Percentiles rank a stretch among this genome's conserved stretches.
These are phyloP conservation scores for Wickerhamiella siamensis DNA, from an alignment of 805 yeast genomes.

Conservation along the genomic window DNA sequence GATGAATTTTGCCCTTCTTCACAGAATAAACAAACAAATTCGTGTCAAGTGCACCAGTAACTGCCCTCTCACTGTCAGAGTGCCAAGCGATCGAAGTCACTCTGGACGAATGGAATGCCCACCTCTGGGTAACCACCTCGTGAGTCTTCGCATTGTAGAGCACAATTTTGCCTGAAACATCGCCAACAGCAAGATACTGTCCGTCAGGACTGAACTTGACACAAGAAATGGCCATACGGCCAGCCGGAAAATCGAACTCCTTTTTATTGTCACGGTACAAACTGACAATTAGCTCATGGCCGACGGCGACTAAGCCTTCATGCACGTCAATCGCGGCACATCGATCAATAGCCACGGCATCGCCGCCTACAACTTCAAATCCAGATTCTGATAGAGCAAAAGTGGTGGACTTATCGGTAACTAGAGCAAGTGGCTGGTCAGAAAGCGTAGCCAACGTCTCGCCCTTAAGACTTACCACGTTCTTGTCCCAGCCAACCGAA, in stretches of 20 bases:
- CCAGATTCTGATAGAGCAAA: conserved; percentile 25
- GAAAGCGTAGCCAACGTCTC: conserved; percentile 25
- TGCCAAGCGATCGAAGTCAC: conserved; percentile 73
- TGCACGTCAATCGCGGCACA: conserved; percentile 37
- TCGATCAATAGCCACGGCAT: conserved; percentile 20
- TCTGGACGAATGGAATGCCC: conserved; percentile 89
- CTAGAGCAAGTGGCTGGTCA: conserved; percentile 38
- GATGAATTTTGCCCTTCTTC: conserved; percentile 53
- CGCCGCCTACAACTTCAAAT: conserved; percentile 18
- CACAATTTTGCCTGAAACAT: conserved; percentile 71
- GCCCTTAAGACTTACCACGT: conserved; percentile 32
- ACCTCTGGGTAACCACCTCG: conserved; percentile 56
- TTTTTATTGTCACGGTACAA: conserved; percentile 22
- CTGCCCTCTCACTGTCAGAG: conserved; percentile 52
- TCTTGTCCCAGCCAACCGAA: conserved; percentile 86
- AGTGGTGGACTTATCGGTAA: background rate
- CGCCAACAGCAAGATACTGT: conserved; percentile 67
- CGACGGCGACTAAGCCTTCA: conserved; percentile 31
- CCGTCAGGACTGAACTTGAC: conserved; percentile 61
- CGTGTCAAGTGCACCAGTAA: conserved; percentile 75
- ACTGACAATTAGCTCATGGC: conserved; percentile 32
- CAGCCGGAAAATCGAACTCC: conserved; percentile 28
- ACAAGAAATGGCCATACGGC: conserved; percentile 49
- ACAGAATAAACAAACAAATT: conserved; percentile 69
- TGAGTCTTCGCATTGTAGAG: conserved; percentile 44